These are phyloP conservation scores for Flaveria trinervia DNA, from an alignment of 129 eudicot genomes.

Conservation along the genomic window DNA sequence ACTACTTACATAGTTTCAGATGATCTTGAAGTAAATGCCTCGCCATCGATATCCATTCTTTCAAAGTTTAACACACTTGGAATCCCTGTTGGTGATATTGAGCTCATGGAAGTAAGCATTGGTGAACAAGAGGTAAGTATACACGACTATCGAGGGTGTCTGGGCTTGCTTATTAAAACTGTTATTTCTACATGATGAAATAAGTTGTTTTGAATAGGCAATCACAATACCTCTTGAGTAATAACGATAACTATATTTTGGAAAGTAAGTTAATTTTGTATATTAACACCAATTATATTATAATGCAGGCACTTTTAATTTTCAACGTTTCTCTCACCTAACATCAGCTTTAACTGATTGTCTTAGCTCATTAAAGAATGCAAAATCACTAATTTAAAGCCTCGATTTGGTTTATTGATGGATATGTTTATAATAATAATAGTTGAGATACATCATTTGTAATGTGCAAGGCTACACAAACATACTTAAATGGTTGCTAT, in stretches of 20 bases:
- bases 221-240: not conserved
- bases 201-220: not conserved
- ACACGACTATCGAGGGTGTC: too few species aligned
- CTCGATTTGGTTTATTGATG: not conserved
- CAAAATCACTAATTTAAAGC: conserved; percentile 2
- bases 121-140: conserved; percentile 45
- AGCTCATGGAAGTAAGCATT: conserved; percentile 39
- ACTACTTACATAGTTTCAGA: conserved; percentile 36
- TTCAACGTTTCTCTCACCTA: conserved; percentile 28
- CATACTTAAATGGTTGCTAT: not conserved
- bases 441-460: conserved; percentile 2
- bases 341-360: conserved; percentile 34
- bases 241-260: not conserved
- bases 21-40: conserved; percentile 29
- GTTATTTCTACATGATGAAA: too few species aligned
- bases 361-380: conserved; percentile 14
- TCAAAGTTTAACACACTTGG: conserved; percentile 27
- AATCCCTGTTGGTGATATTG: conserved; percentile 35
- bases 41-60: conserved; percentile 27
- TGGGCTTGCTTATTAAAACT: not conserved
- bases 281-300: not conserved
- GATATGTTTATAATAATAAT: not conserved
- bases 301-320: conserved; percentile 24
- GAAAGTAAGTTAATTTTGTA: not conserved
- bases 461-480: not conserved